phyloP scores from a whole-genome alignment of 495 filamentous ascomycete species.

The Beverwykella pulmonaria region DNA sequence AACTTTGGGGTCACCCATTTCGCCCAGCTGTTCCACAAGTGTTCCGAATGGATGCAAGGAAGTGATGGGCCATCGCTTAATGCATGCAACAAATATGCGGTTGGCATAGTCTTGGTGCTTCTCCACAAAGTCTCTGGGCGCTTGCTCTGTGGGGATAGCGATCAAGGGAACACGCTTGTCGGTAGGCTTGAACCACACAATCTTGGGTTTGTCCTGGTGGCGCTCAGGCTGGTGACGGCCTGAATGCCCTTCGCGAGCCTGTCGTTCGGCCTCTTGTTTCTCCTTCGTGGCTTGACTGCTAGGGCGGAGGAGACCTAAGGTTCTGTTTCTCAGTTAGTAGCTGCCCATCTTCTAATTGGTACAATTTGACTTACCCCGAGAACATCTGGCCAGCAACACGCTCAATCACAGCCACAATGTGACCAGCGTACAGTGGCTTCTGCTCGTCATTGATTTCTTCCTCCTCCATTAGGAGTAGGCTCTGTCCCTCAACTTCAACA shows the following conservation, averaged over 20 bases:
- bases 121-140: constrained; percentile 96
- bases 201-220: constrained; percentile 96
- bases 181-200: constrained; percentile 99
- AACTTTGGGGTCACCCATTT: constrained; percentile 94
- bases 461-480: constrained; percentile 92
- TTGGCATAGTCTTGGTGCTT: constrained; percentile 97
- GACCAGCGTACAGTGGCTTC: constrained; percentile 94
- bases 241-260: constrained; percentile 79
- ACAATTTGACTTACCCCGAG: constrained; percentile 62
- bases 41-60: constrained; percentile 98
- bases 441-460: constrained; percentile 98
- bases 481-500: constrained; percentile 98
- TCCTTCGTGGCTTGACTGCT: constrained; percentile 99
- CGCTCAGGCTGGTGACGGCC: constrained; percentile 79
- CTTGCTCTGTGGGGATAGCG: constrained; percentile 97
- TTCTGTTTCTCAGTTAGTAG: constrained; percentile 47
- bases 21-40: constrained; percentile 92
- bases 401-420: constrained; percentile 96
- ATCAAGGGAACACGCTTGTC: constrained; percentile 98
- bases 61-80: constrained; percentile 99
- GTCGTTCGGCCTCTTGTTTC: constrained; percentile 96
- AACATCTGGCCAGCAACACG: constrained; percentile 98
- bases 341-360: neutral
- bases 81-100: constrained; percentile 97
- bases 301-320: constrained; percentile 86